Percentiles rank a stretch among this genome's conserved stretches.
These are phyloP conservation scores for Aspergillus udagawae DNA, from an alignment of 2,329 filamentous ascomycete genomes.

Conservation along the genomic window DNA sequence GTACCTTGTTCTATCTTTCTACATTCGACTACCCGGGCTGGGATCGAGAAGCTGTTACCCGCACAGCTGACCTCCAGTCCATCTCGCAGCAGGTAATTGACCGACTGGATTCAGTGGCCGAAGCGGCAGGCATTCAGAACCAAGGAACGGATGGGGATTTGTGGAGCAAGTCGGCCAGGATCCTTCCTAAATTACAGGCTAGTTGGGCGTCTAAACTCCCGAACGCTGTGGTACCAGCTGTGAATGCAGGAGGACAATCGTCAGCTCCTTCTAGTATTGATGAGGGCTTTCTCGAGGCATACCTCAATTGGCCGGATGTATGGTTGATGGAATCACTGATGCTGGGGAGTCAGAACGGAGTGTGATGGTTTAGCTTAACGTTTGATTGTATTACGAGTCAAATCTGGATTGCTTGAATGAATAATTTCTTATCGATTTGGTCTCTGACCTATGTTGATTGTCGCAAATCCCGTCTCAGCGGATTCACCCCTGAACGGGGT, in stretches of 20 bases:
- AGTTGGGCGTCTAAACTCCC: constrained; percentile 1
- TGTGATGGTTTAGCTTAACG: too few relatives aligned
- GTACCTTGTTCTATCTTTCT: constrained; percentile 39
- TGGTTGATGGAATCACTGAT: constrained; percentile 3
- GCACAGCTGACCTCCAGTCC: constrained; percentile 33
- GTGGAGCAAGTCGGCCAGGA: background rate
- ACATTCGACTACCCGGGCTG: constrained; percentile 40
- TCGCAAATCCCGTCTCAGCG: background rate
- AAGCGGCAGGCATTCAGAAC: constrained; percentile 3
- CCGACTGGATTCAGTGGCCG: constrained; percentile 8
- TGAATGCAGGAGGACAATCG: background rate
- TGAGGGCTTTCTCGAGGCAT: constrained; percentile 4
- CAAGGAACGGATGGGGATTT: background rate
- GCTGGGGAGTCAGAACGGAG: background rate
- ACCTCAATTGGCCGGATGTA: constrained; percentile 1
- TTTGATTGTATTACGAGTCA: too few relatives aligned
- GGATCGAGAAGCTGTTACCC: constrained; percentile 38
- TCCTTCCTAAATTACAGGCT: background rate
- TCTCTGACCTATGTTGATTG: too few relatives aligned
- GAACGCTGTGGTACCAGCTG: background rate
- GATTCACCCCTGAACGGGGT: background rate
- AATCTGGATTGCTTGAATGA: too few relatives aligned
- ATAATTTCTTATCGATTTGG: too few relatives aligned
- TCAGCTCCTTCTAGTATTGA: background rate
- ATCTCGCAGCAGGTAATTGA: constrained; percentile 29